These are phyloP conservation scores for Geotrichum phurueaensis DNA, from an alignment of 1,139 yeast species.

Conservation along the genomic window DNA sequence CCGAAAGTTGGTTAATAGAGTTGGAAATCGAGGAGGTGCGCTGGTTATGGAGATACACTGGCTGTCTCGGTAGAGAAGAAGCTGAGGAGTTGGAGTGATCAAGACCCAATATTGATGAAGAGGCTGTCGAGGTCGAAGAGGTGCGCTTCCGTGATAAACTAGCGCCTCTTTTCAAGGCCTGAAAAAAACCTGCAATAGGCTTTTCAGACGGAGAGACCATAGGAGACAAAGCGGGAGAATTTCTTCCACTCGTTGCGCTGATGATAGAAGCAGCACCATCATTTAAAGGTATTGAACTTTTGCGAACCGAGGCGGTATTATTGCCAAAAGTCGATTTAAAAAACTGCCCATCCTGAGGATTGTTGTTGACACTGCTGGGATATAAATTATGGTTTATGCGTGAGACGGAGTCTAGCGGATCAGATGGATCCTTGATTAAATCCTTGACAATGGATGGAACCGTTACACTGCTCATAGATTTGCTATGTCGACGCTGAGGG, in stretches of 20 bases:
- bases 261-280: neutral
- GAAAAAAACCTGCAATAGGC: conserved; percentile 12
- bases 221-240: conserved; percentile 8
- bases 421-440: neutral
- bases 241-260: neutral
- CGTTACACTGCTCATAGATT: conserved; percentile 32
- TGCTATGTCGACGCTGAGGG: conserved; percentile 30
- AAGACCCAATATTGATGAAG: conserved; percentile 4
- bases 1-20: neutral
- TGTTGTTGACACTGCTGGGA: neutral
- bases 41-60: neutral
- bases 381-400: neutral
- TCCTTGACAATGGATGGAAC: conserved; percentile 9
- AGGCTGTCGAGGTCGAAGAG: conserved; percentile 9
- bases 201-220: conserved; percentile 11
- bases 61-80: conserved; percentile 2
- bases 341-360: neutral
- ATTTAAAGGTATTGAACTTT: neutral
- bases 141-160: conserved; percentile 13
- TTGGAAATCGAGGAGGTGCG: conserved; percentile 1
- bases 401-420: neutral
- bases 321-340: neutral
- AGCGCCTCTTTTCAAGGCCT: conserved; percentile 15
- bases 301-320: neutral
- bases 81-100: conserved; percentile 6